Evolutionary conservation across 345 rosid species (phyloP).

Genomic region (Pelargonium nanum): DNA sequence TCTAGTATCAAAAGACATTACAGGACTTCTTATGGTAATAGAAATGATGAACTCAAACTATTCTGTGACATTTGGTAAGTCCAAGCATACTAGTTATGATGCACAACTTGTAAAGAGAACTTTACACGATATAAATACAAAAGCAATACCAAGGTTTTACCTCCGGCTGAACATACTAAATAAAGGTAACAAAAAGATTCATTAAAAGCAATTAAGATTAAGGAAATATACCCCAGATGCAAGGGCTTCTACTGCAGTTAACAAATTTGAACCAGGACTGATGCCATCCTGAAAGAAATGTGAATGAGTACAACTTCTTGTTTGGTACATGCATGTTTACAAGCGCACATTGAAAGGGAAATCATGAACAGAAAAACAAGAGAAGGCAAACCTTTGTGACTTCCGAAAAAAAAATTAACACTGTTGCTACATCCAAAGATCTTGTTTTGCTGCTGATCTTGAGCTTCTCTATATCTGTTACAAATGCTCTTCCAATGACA

Average conservation of each 20-base stretch:
- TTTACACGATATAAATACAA: neutral
- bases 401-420: conserved; percentile 74
- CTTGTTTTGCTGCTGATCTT: conserved; percentile 89
- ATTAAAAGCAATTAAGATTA: conserved; percentile 2
- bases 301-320: neutral
- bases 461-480: conserved; percentile 92
- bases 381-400: conserved; percentile 53
- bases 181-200: neutral
- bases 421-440: conserved; percentile 60
- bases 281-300: conserved; percentile 63
- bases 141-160: neutral
- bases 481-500: conserved; percentile 99
- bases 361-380: neutral
- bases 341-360: conserved; percentile 11
- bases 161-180: neutral
- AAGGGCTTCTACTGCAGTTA: conserved; percentile 82
- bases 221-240: conserved; percentile 75
- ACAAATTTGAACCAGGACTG: conserved; percentile 83
- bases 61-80: neutral
- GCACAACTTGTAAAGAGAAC: neutral
- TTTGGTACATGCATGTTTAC: conserved; percentile 6
- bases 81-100: neutral
- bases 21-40: neutral
- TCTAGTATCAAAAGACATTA: neutral
- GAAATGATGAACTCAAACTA: neutral